Percentiles rank a stretch among this genome's conserved stretches.
Evolutionary conservation across 2,329 filamentous ascomycete genomes (phyloP).

Genomic region (Fusarium sp.): DNA sequence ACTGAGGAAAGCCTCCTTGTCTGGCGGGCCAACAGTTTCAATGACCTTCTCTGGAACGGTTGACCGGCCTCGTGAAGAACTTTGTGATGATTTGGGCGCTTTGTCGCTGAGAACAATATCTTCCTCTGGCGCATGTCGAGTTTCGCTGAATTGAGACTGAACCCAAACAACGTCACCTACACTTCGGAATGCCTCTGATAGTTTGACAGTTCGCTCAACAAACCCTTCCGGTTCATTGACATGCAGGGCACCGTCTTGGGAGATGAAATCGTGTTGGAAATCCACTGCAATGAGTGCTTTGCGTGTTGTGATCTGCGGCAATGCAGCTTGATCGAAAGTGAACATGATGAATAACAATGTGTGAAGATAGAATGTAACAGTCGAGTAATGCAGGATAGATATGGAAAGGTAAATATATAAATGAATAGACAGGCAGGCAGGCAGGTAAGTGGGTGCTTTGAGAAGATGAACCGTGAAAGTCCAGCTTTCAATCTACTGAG

Average conservation of each 20-base stretch:
- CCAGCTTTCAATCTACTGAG: neutral
- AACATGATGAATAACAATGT: constrained; percentile 57
- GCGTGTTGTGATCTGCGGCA: constrained; percentile 68
- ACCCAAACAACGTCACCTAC: constrained; percentile 85
- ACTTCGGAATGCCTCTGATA: constrained; percentile 79
- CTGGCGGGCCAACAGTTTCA: constrained; percentile 31
- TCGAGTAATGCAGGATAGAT: neutral
- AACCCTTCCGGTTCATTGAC: constrained; percentile 73
- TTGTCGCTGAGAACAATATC: constrained; percentile 60
- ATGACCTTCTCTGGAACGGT: constrained; percentile 21
- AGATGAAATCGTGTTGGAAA: constrained; percentile 90
- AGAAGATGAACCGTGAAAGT: neutral
- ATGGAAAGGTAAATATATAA: neutral
- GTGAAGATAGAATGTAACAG: neutral
- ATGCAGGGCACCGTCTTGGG: constrained; percentile 73
- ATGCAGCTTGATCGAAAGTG: constrained; percentile 64
- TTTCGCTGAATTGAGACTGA: constrained; percentile 76
- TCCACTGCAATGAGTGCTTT: constrained; percentile 85
- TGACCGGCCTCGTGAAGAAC: constrained; percentile 26
- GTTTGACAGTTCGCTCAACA: constrained; percentile 70
- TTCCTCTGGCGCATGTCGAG: constrained; percentile 66
- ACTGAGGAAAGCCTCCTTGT: constrained; percentile 61
- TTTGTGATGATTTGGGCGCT: constrained; percentile 19
- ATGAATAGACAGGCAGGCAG: neutral
- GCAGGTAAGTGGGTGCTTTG: neutral